Base-by-base conservation (phyloP, 257 asterid species). In the Mitragyna speciosa region DNA sequence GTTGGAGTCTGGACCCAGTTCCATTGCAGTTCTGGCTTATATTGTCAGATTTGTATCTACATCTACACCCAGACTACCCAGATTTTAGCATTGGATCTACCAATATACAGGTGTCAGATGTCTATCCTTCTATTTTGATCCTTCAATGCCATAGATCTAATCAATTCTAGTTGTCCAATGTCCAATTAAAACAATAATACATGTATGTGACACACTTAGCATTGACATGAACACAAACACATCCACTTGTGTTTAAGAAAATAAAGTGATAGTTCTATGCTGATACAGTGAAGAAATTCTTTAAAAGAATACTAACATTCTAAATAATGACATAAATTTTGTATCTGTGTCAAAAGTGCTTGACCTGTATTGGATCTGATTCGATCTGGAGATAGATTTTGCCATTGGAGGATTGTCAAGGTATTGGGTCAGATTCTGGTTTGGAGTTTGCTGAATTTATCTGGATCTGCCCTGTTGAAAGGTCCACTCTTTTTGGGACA, bases 1-100 rank as follows among this genome's bases (percentile, higher is more conserved):
- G 41, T 58, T 39, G 43, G 43, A 39, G 30, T 59, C 6, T 39
- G 47, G 54, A 74, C 31, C 56, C 43, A 5, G 56, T 51, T 52
- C 59, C 31, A 6, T 31, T 8, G 12, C 31, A 19, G 61, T 45
- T 41, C 41, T 36, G 39, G 63, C 17, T 7, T 26, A n/a, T 24
- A 41, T 59, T 24, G 26, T 76, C 59, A 41, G 72, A 76, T 76
- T 45, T 59, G 49, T 56, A 75, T 43, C 59, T 61, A 31, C 5
- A 12, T 61, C 8, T 58, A 39, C 41, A 58, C 26, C 22, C 26
- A 41, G 2, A 14, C 16, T 19, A 58, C 26, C 22, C 26, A 41
- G 2, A 14, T 28, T 19, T 26, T 2, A 5, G 6, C 41, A 65
- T 28, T 48, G 63, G 63, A 26, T 26, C 31, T 24, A 39, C 6